Base-by-base conservation (phyloP, 2,329 filamentous ascomycete genomes). In the Mycosphaerella sp. region DNA sequence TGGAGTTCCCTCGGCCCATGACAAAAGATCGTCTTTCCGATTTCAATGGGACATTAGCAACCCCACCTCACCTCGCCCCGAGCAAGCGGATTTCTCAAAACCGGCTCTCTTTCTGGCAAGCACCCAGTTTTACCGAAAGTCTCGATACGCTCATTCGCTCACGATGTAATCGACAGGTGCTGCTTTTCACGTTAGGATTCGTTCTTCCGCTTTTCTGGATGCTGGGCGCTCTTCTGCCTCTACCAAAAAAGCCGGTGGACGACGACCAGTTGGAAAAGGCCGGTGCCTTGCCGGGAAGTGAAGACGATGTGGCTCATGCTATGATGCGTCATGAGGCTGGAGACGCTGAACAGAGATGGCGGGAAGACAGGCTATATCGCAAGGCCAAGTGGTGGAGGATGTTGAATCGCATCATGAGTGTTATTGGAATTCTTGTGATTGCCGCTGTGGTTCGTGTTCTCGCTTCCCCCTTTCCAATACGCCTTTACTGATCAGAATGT, bases 351-450 rank as follows among this genome's bases (percentile, higher is more conserved):
- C 47, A 53, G 43, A 55, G 59, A 44, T 68, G 64, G 66, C 53
- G 59, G 14, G 63, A 66, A 35, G 66, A 68, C 59, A 57, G 58
- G 44, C 44, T 45, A 13, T 69, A 58, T 44, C 36, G 62, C 25
- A 69, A 69, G 53, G 67, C 66, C 4, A 60, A 57, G 37, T 70
- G 67, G 67, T 70, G 67, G 67, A 56, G 67, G 45, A 62, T 59
- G 41, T 53, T 69, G 46, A 70, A 70, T 55, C 61, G 68, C 18
- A 57, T 69, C 18, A 70, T 70, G 68, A 65, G 64, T 52, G 53
- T 69, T 13, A 59, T 70, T 45, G 68, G 68, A 3, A 44, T 70
- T 25, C 54, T 57, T 10, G 58, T 69, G 13, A 62, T 70, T 47
- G 68, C 48, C 17, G 67, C 66, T 41, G 62, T 69, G 21, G 66